Evolutionary conservation across 768 basidiomycete species (phyloP).

Genomic region (Porpolomopsis calyptriformis): DNA sequence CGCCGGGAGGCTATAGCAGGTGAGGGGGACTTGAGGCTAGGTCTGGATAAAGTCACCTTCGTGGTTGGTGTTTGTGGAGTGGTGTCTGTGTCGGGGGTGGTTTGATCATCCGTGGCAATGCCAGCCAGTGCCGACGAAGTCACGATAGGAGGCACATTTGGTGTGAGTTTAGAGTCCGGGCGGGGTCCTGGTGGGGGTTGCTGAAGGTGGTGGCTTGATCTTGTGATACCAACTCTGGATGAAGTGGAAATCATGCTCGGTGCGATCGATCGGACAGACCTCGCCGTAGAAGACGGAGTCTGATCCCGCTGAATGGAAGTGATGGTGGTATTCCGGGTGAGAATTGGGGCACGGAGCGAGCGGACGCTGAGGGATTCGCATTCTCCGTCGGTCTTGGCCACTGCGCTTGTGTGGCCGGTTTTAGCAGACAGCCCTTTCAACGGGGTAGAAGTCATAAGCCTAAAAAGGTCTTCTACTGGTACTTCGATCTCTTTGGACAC

Average conservation of each 20-base stretch:
- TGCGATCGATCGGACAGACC: constrained; percentile 37
- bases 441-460: constrained; percentile 25
- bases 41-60: neutral
- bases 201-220: neutral
- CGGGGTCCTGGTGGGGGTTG: constrained; percentile 20
- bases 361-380: constrained; percentile 24
- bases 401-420: constrained; percentile 16
- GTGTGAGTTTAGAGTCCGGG: constrained; percentile 69
- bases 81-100: neutral
- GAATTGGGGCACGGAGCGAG: constrained; percentile 33
- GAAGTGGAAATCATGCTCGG: constrained; percentile 25
- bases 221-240: neutral
- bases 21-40: neutral
- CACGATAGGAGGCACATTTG: constrained; percentile 21
- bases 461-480: constrained; percentile 60
- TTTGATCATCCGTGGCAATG: constrained; percentile 14
- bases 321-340: constrained; percentile 23
- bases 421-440: constrained; percentile 13
- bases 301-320: constrained; percentile 4
- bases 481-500: constrained; percentile 64
- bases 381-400: constrained; percentile 29
- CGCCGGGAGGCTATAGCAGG: constrained; percentile 1
- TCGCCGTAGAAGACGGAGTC: constrained; percentile 16
- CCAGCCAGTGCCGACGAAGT: constrained; percentile 12
- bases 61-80: too few species aligned